phyloP scores from a whole-genome alignment of 345 rosid genomes.

The Eucalyptus shirleyi region DNA sequence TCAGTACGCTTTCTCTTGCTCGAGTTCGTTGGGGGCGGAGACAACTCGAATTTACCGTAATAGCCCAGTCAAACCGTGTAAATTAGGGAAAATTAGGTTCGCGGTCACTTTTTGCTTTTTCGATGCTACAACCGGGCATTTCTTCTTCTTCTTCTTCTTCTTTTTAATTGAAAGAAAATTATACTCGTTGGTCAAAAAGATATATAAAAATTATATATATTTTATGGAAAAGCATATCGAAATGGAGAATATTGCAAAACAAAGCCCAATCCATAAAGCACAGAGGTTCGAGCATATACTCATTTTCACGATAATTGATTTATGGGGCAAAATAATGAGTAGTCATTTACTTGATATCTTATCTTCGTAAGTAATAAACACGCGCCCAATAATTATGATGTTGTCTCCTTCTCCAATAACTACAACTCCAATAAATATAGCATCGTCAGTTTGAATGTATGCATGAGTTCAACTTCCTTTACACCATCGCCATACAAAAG shows the following conservation, averaged over 20 bases:
- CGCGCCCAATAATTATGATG: fast-evolving
- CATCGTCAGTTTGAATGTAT: too few species aligned
- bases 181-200: not conserved
- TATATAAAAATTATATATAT: too few species aligned
- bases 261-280: too few species aligned
- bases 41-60: not conserved
- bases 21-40: not conserved
- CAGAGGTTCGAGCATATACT: fast-evolving
- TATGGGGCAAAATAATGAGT: fast-evolving
- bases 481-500: fast-evolving
- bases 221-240: not conserved
- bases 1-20: not conserved
- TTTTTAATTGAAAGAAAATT: not conserved
- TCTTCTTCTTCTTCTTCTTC: too few species aligned
- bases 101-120: not conserved
- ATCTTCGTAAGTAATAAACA: fast-evolving
- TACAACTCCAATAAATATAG: not conserved
- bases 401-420: fast-evolving
- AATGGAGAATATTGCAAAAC: too few species aligned
- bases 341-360: too few species aligned
- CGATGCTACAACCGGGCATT: not conserved
- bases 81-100: not conserved
- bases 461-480: too few species aligned
- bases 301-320: not conserved
- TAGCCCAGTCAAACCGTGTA: not conserved